Conservation (phyloP, 192 early-diverging fungal genomes). For the Coemansia sp. region DNA sequence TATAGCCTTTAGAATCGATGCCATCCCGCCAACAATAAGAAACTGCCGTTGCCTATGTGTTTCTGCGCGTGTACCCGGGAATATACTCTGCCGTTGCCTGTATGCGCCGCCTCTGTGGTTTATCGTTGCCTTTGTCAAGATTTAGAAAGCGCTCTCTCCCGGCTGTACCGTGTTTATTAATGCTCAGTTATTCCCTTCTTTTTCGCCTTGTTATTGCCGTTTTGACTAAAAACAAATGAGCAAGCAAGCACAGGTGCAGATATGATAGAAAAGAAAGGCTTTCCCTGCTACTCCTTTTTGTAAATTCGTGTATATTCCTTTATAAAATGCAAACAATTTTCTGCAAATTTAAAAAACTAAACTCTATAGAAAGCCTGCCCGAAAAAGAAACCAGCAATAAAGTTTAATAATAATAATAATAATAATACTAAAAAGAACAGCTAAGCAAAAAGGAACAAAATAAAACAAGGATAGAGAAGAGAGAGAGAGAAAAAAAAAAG, state of each 20-base stretch:
- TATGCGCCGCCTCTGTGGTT: background rate
- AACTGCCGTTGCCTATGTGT: background rate
- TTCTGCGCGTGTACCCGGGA: background rate
- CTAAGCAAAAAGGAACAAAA: background rate
- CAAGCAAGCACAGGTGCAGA: background rate
- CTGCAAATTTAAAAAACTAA: slow-evolving; percentile 3
- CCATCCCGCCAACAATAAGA: slow-evolving; percentile 10
- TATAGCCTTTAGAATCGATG: slow-evolving; percentile 49
- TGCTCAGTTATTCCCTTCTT: too few species aligned
- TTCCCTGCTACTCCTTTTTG: background rate
- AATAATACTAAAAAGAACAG: background rate
- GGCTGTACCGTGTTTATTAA: too few species aligned
- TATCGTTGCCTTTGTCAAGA: too few species aligned
- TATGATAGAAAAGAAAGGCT: background rate
- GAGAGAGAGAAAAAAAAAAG: background rate
- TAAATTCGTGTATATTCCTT: background rate
- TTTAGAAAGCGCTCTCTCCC: too few species aligned
- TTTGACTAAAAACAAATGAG: background rate
- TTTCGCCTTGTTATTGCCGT: background rate
- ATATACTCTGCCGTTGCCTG: background rate
- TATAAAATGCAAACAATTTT: background rate
- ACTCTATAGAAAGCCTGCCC: slow-evolving; percentile 1
- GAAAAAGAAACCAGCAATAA: background rate
- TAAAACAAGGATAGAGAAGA: background rate
- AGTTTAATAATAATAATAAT: too few species aligned